Evolutionary conservation across 257 asterid species (phyloP), one percentile per base, ranked within the genome.

Genomic region (Solanum verrucosum): DNA sequence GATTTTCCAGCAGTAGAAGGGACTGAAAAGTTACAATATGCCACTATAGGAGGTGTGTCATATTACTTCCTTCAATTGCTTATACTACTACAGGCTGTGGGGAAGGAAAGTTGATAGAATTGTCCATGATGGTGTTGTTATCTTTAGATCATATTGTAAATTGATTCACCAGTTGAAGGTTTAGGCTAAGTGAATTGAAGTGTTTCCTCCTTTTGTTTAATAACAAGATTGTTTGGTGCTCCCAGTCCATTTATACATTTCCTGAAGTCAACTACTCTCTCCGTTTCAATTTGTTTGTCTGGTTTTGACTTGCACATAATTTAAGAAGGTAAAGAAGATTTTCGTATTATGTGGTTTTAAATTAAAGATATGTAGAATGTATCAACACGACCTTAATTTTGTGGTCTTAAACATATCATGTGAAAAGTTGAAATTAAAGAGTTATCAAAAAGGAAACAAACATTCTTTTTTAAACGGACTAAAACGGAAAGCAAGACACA

Each of bases 21-120:
- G 14, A 84, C 83, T 23, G 98, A 96, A 91, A 94, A 95, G 93
- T 77, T 96, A 94, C 95, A 95, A 90, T 96, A 91, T 85, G 98
- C 99, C 14, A 92, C 99, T 9, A 89, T 96, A 42, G 98, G 98
- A 70, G 98, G 98, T 52, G 98, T 91, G 38, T 96, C 98, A 0
- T 95, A 96, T 84, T 92, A 90, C 93, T 95, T 96, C 86, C 99
- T 95, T 63, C 92, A 95, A 90, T n/a, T 96, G 92, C 94, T 96
- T 31, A 87, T 92, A 86, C 59, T 92, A n/a, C 84, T 95, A 29
- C 93, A 93, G 91, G 97, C 90, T 84, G 94, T 92, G 33, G 94
- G 96, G 52, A 94, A 92, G 84, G 86, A 91, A 83, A 78, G 77
- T 87, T 93, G 94, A 93, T 42, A 82, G 27, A 31, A 29, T 49